A percentile compares a stretch with the other conserved stretches of the same genome.
phyloP scores from a whole-genome alignment of 441 rosid genomes.

The Macaranga tanarius region DNA sequence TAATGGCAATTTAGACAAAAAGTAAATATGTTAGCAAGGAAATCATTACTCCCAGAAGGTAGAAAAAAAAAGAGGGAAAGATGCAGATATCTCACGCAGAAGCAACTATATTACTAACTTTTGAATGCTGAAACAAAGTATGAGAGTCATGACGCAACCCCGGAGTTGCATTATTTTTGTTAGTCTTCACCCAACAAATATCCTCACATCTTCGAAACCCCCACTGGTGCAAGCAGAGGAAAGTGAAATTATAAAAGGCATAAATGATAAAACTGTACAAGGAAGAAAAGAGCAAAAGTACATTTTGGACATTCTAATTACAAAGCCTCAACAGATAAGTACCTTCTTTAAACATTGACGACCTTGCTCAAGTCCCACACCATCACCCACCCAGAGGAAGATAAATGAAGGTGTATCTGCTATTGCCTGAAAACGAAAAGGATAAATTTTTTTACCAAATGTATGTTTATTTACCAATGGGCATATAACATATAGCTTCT shows the following conservation, averaged over 20 bases:
- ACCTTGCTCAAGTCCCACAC: slow-evolving; percentile 97
- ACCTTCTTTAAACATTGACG: slow-evolving; percentile 98
- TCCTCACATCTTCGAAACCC: slow-evolving; percentile 99
- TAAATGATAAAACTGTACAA: slow-evolving; percentile 4
- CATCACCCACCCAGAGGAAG: slow-evolving; percentile 99
- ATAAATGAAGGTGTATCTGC: slow-evolving; percentile 98
- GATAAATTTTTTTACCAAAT: slow-evolving; percentile 7
- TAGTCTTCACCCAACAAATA: slow-evolving; percentile 99
- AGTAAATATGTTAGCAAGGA: not conserved
- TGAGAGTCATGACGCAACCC: slow-evolving; percentile 95
- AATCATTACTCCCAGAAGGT: slow-evolving; percentile 15
- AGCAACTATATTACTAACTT: slow-evolving; percentile 49
- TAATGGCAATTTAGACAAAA: slow-evolving; percentile 20
- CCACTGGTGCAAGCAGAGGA: slow-evolving; percentile 57
- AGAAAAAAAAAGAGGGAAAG: slow-evolving; percentile 8
- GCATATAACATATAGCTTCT: not conserved
- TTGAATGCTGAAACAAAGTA: slow-evolving; percentile 96
- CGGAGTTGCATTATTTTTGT: slow-evolving; percentile 86
- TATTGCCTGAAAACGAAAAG: slow-evolving; percentile 61
- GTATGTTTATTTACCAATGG: not conserved
- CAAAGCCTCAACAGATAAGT: slow-evolving; percentile 19
- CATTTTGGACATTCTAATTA: not conserved
- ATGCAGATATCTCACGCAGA: slow-evolving; percentile 17
- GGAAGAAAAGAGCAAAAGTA: slow-evolving; percentile 8
- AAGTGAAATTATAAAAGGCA: slow-evolving; percentile 18